Base-by-base conservation (phyloP, 2,329 filamentous ascomycete species). In the Cladosporium sp. region DNA sequence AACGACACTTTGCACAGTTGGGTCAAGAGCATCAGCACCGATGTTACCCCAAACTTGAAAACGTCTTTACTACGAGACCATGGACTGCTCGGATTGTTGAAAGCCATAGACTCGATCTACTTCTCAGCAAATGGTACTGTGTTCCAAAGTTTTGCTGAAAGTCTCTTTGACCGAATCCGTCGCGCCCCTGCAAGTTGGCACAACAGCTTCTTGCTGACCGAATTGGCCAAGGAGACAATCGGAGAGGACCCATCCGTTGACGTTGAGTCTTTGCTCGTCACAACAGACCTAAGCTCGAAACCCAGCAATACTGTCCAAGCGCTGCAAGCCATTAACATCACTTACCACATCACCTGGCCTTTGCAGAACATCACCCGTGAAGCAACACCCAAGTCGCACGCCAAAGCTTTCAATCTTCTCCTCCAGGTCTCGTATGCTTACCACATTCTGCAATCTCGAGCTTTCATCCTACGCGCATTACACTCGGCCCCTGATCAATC, bases 191-290 rank as follows among this genome's bases (percentile, higher is more conserved):
- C 74, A 77, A 73, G 78, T 78, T 97, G 93, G 93, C 89, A 89
- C 67, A 92, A 97, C 75, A 86, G 88, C 23, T 96, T 94, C 73
- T 84, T 90, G 0, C 80, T 97, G 31, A 95, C 91, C 0, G 91
- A 93, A 69, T 79, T 92, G 1, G 88, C 90, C 0, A 90, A 92
- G 66, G 88, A 89, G 65, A 88, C 90, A 0, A 93, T 92, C 74
- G 83, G 81, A 5, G 85, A 88, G 58, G 85, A 86, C 23, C 78
- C 97, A 10, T 83, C 86, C 2, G 85, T 91, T 26, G 50, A 63
- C 8, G 12, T 35, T 8, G 31, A 40, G 6, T 44, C 61, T 18
- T 23, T 63, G 35, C 40, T 52, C 14, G 83, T 81, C 21, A 84
- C 81, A 72, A 81, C 84, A 31, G 82, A 81, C 67, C 65, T 82